Evolutionary conservation across 768 basidiomycete species (phyloP), one percentile per base, ranked within the genome.

Genomic region (Calocybe indica): DNA sequence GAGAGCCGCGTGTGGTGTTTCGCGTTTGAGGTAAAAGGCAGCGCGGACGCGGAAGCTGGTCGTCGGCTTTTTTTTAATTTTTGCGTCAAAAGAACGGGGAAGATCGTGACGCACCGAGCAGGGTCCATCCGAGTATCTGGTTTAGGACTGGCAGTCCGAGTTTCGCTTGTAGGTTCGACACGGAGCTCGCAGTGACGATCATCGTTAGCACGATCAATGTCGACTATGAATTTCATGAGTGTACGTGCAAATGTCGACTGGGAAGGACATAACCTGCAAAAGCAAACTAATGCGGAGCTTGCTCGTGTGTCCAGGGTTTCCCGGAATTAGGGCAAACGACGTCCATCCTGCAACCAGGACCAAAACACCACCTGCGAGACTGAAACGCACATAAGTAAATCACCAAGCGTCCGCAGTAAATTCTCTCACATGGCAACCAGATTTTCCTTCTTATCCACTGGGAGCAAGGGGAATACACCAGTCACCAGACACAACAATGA

Each of bases 361-460:
- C 13, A 63, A 53, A 1, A 54, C 36, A 1, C 81, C 82, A 45
- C 83, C 84, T 7, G 53, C 40, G 43, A 76, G 49, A 46, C 80
- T 82, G 41, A 3, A 15, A 41, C 10, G 29, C 48, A 28, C 32
- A 43, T 43, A 11, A 13, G 28, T 38, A 41, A 28, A 51, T n/a
- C 36, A 39, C 29, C n/a, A 31, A 9, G 14, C 2, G 37, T 22
- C 13, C 15, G 6, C 8, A 40, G 28, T 15, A 37, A 5, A 12
- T 35, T 39, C 6, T 68, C 80, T 58, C 47, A 89, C 90, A 92
- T 82, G 3, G 71, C 58, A 1, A 56, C 22, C 14, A 85, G 48
- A 51, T 68, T 80, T 63, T 92, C 90, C 15, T 68, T 64, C 58
- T 88, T 86, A 49, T 91, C 81, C 2, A 91, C 85, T 6, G 78